Evolutionary conservation across 352 stramenopile species (phyloP).

Genomic region (Peronospora destructor): DNA sequence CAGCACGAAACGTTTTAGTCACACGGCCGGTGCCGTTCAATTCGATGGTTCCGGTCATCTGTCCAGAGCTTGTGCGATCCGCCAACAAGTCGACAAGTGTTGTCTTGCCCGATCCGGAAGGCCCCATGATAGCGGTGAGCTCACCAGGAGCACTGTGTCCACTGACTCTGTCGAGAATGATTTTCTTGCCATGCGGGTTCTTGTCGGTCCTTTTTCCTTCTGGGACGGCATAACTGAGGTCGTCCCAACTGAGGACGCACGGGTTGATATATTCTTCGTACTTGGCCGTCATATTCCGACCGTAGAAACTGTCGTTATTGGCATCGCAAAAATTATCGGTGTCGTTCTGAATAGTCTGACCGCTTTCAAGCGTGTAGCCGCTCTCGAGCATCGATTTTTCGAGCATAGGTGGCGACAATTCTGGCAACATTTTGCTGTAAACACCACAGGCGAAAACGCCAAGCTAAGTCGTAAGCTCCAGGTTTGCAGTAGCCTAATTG

Average conservation of each 20-base stretch:
- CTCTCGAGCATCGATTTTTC: constrained; percentile 17
- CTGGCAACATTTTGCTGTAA: constrained; percentile 15
- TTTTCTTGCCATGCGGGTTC: constrained; percentile 17
- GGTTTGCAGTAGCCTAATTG: background rate
- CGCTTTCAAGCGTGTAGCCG: constrained; percentile 22
- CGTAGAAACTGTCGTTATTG: constrained; percentile 12
- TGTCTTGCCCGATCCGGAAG: constrained; percentile 54
- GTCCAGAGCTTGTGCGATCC: constrained; percentile 45
- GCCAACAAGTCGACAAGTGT: constrained; percentile 59
- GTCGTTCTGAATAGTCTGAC: constrained; percentile 8
- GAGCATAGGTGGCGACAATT: constrained; percentile 23
- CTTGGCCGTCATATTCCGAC: constrained; percentile 11
- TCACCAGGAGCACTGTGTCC: constrained; percentile 44
- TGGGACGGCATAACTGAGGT: constrained; percentile 11
- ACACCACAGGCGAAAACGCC: constrained; percentile 12
- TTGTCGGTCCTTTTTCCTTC: background rate
- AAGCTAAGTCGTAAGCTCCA: background rate
- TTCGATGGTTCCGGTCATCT: constrained; percentile 39
- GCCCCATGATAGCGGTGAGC: constrained; percentile 60
- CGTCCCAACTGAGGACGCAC: constrained; percentile 11
- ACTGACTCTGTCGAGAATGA: constrained; percentile 46
- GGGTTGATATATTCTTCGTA: constrained; percentile 22
- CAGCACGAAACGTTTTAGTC: constrained; percentile 32
- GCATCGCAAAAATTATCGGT: constrained; percentile 17
- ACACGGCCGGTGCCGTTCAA: constrained; percentile 38